Evolutionary conservation across 139 green algal species (phyloP).

Genomic region (Closterium sp.): DNA sequence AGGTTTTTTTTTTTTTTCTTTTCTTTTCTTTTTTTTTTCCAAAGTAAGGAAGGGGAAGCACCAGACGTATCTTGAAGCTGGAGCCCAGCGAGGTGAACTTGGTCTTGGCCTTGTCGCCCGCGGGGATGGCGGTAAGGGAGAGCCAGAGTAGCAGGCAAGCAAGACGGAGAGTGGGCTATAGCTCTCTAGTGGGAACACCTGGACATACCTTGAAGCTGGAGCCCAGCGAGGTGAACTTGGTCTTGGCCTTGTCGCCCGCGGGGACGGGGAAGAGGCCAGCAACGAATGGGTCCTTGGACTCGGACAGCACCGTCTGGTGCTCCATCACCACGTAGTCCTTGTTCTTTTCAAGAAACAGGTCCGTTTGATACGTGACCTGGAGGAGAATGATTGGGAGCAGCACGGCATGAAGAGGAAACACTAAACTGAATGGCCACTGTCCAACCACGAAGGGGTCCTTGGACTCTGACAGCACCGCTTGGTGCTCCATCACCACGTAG

Average conservation of each 20-base stretch:
- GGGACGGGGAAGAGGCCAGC: slow-evolving; percentile 63
- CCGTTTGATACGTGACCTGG: slow-evolving; percentile 58
- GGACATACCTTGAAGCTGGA: slow-evolving; percentile 90
- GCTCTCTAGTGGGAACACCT: too few relatives aligned
- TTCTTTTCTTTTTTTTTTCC: too few relatives aligned
- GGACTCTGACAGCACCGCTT: slow-evolving; percentile 76
- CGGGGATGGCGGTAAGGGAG: neutral
- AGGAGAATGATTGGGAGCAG: too few relatives aligned
- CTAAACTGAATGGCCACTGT: too few relatives aligned
- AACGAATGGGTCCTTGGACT: slow-evolving; percentile 65
- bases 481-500: slow-evolving; percentile 96
- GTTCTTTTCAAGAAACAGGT: slow-evolving; percentile 73
- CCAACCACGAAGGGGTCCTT: slow-evolving; percentile 62
- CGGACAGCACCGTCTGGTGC: slow-evolving; percentile 84
- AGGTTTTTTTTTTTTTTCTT: too few relatives aligned
- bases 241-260: too few relatives aligned
- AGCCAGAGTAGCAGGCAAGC: too few relatives aligned
- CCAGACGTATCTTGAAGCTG: slow-evolving; percentile 80
- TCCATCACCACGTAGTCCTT: slow-evolving; percentile 96
- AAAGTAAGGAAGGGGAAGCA: too few relatives aligned
- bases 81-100: slow-evolving; percentile 68
- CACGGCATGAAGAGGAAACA: too few relatives aligned
- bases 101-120: slow-evolving; percentile 74
- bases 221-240: slow-evolving; percentile 12
- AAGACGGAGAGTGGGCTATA: too few relatives aligned